Base-by-base conservation (phyloP, 805 yeast genomes). In the Aciculoconidium aculeatum region DNA sequence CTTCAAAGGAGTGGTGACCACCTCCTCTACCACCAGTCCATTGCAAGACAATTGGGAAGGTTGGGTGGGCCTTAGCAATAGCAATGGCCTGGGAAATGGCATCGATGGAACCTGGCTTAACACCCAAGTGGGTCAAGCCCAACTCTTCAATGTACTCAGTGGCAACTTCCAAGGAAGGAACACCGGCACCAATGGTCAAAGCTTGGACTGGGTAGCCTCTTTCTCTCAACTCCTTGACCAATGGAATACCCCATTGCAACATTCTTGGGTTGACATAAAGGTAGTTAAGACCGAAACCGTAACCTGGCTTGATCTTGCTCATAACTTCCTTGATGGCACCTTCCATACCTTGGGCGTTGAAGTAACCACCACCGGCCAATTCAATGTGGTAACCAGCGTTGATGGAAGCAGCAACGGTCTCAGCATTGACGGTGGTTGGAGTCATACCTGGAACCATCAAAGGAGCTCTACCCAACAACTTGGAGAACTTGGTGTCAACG, bases 1-100 rank as follows among this genome's bases (percentile, higher is more conserved):
- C 99, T 72, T 92, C 99, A 53, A 78, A 92, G 28, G 97, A 90
- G 63, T 92, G 99, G 61, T 92, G 99, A 54, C 99, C 99, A 75
- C 99, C 99, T 68, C 96, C 99, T 75, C 99, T 88, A 62, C 99
- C 99, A 74, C 97, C 98, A 36, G 99, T 92, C 99, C 99, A 92
- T 70, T 92, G 98, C 48, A 92, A 67, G 32, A 92, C 90, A 51
- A 92, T 86, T 41, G 98, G 99, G 88, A 92, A 92, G 40, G 59
- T 66, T 44, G 98, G 98, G 65, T 88, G 94, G 28, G 94, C 88
- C 54, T 83, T 85, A 32, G 99, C 98, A 53, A 92, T 92, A 38
- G 80, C 65, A 47, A 92, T 78, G 44, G 78, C 84, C 58, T 83
- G 90, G 42, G 77, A 70, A 51, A 92, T 86, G 24, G 96, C 81